Percentiles rank a stretch among this genome's conserved stretches.
Evolutionary conservation across 1,284 basidiomycete genomes (phyloP).

Genomic region (Ganoderma multipileum): DNA sequence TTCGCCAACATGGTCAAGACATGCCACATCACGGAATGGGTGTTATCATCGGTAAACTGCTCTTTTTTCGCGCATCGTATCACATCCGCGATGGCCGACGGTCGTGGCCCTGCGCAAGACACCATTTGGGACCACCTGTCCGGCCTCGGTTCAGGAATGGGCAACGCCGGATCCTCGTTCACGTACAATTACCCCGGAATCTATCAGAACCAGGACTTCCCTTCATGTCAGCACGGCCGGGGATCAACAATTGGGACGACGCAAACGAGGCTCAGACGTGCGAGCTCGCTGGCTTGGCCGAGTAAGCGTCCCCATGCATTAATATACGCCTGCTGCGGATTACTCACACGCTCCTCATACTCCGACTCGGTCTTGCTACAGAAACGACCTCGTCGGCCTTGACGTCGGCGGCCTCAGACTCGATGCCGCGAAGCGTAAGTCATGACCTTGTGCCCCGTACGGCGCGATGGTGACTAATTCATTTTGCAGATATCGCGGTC

Average conservation of each 20-base stretch:
- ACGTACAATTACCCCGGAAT: slow-evolving; percentile 66
- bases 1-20: slow-evolving; percentile 62
- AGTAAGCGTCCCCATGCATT: slow-evolving; percentile 47
- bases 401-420: slow-evolving; percentile 70
- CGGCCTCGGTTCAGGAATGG: slow-evolving; percentile 50
- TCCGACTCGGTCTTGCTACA: slow-evolving; percentile 56
- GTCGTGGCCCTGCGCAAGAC: slow-evolving; percentile 43
- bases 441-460: neutral
- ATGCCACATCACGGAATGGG: slow-evolving; percentile 66
- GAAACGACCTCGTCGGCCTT: slow-evolving; percentile 65
- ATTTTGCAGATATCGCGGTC: slow-evolving; percentile 55
- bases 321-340: neutral
- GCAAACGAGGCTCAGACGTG: slow-evolving; percentile 65
- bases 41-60: slow-evolving; percentile 59
- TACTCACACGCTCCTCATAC: too few relatives aligned
- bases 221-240: slow-evolving; percentile 68
- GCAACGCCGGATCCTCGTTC: slow-evolving; percentile 56
- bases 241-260: slow-evolving; percentile 63
- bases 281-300: slow-evolving; percentile 60
- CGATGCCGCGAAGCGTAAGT: slow-evolving; percentile 71
- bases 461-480: neutral
- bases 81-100: neutral
- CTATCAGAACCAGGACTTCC: slow-evolving; percentile 64
- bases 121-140: slow-evolving; percentile 74
- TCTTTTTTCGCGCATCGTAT: neutral